Evolutionary conservation across 192 early-diverging fungal species (phyloP).

Genomic region (Entrophospora sp.): DNA sequence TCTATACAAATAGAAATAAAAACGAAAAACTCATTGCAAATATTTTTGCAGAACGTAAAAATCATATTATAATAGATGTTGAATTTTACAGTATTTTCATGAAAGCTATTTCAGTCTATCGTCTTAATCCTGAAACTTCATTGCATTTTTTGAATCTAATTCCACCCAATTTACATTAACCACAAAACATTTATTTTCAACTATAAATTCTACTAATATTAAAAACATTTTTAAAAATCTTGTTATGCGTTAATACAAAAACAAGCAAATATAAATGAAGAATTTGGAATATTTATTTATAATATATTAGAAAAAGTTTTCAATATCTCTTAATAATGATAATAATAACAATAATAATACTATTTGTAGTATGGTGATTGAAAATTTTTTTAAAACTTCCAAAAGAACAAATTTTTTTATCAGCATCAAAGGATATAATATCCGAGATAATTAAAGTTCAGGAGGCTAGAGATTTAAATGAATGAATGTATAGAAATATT

Average conservation of each 20-base stretch:
- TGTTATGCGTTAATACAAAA: background rate
- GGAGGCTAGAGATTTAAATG: background rate
- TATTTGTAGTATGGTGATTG: background rate
- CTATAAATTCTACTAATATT: background rate
- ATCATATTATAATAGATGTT: background rate
- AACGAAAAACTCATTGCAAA: background rate
- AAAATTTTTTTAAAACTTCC: background rate
- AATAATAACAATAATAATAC: background rate
- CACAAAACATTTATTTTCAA: conserved; percentile 6
- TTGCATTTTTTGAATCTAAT: background rate
- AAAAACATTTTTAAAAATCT: background rate
- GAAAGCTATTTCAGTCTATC: background rate
- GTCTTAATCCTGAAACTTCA: too few species aligned
- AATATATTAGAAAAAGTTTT: too few species aligned
- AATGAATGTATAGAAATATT: conserved; percentile 5
- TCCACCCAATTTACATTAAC: background rate
- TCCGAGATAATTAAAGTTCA: background rate
- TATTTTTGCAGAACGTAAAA: background rate
- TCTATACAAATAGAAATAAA: background rate
- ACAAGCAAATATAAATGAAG: background rate
- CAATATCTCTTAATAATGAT: background rate
- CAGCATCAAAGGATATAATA: background rate
- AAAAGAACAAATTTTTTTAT: background rate
- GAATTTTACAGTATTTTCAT: conserved; percentile 2
- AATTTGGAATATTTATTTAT: too few species aligned